Evolutionary conservation across 2,329 filamentous ascomycete species (phyloP).

Genomic region (Aureobasidium sp.): DNA sequence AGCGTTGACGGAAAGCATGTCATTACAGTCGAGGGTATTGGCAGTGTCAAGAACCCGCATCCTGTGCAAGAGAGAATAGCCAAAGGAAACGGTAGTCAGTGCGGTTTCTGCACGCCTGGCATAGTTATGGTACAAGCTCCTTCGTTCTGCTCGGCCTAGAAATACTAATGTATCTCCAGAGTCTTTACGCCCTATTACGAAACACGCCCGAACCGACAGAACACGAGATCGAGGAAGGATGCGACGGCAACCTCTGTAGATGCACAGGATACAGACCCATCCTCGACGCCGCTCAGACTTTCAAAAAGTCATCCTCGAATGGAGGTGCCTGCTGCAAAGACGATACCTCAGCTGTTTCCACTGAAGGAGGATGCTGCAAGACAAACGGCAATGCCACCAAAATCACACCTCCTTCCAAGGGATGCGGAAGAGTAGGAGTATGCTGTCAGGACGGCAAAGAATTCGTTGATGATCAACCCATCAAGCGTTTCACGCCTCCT

Average conservation of each 20-base stretch:
- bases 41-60: constrained; percentile 77
- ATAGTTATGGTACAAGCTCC: constrained; percentile 66
- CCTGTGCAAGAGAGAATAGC: constrained; percentile 86
- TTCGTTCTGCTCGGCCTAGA: neutral
- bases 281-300: constrained; percentile 85
- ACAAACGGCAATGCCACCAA: constrained; percentile 42
- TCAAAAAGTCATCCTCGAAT: constrained; percentile 53
- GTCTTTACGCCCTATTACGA: constrained; percentile 81
- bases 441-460: constrained; percentile 25
- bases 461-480: constrained; percentile 34
- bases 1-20: constrained; percentile 97
- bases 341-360: neutral
- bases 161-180: constrained; percentile 38
- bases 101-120: constrained; percentile 90
- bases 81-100: constrained; percentile 86
- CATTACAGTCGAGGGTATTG: constrained; percentile 94
- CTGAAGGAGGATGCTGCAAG: constrained; percentile 18
- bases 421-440: constrained; percentile 42
- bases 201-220: constrained; percentile 72
- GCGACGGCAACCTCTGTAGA: constrained; percentile 91
- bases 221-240: constrained; percentile 86
- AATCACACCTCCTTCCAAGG: constrained; percentile 25
- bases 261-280: constrained; percentile 96
- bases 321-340: constrained; percentile 34
- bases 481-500: constrained; percentile 67